Evolutionary conservation across 345 rosid species (phyloP).

Genomic region (Populus pruinosa): DNA sequence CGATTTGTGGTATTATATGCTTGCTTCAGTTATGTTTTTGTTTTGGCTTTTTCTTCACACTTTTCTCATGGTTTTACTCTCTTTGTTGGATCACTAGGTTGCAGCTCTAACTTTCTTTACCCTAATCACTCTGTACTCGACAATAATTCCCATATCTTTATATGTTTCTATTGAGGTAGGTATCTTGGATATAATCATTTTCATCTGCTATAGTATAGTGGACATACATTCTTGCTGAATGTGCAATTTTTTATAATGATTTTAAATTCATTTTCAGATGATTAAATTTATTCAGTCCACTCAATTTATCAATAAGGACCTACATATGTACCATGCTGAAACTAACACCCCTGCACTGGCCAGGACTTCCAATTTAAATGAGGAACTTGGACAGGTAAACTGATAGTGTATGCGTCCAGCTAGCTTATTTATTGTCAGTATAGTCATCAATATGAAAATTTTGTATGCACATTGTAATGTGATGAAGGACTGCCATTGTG

Average conservation of each 20-base stretch:
- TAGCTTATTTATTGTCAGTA: neutral
- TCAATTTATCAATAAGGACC: slow-evolving; percentile 92
- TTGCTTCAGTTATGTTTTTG: neutral
- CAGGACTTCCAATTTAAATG: slow-evolving; percentile 95
- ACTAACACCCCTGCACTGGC: slow-evolving; percentile 91
- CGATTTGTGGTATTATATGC: slow-evolving; percentile 59
- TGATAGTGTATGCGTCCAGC: neutral
- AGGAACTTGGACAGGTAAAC: slow-evolving; percentile 98
- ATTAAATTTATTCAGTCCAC: slow-evolving; percentile 96
- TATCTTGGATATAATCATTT: slow-evolving; percentile 9
- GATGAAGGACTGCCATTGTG: neutral
- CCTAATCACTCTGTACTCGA: slow-evolving; percentile 85
- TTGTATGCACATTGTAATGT: neutral
- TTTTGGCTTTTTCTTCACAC: neutral
- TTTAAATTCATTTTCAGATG: slow-evolving; percentile 52
- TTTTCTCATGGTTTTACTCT: slow-evolving; percentile 1
- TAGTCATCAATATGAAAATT: neutral
- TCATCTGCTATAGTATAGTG: slow-evolving; percentile 3
- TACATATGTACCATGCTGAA: slow-evolving; percentile 87
- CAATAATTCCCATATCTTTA: slow-evolving; percentile 93
- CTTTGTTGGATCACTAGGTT: slow-evolving; percentile 54
- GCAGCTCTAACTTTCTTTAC: slow-evolving; percentile 73
- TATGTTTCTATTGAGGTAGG: slow-evolving; percentile 97
- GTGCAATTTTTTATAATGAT: neutral
- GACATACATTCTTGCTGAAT: slow-evolving; percentile 13